These are phyloP conservation scores for Corchorus capsularis DNA, from an alignment of 345 rosid species.

Conservation along the genomic window DNA sequence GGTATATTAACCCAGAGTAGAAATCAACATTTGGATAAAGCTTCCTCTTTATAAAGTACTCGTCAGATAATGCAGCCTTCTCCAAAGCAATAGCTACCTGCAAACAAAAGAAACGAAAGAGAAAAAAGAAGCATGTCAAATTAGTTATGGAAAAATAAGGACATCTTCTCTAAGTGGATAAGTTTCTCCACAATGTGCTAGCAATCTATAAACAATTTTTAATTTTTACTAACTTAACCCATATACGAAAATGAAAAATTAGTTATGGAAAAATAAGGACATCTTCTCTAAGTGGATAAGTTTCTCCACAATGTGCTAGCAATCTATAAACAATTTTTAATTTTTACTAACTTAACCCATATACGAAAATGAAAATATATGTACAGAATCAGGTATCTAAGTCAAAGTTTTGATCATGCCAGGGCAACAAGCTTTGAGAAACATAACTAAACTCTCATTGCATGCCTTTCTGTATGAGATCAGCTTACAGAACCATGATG, in stretches of 20 bases:
- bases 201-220: neutral
- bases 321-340: neutral
- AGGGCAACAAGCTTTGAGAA: slow-evolving; percentile 1
- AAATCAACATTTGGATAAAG: slow-evolving; percentile 98
- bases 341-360: neutral
- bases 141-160: neutral
- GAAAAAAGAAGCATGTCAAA: neutral
- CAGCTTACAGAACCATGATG: slow-evolving; percentile 7
- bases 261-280: neutral
- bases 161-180: neutral
- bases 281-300: neutral
- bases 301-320: neutral
- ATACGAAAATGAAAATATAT: neutral
- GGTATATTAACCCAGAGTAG: slow-evolving; percentile 91
- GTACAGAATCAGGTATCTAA: slow-evolving; percentile 9
- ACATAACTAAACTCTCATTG: slow-evolving; percentile 3
- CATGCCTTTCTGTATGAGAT: neutral
- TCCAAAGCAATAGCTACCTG: slow-evolving; percentile 97
- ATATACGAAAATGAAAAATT: neutral
- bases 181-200: neutral
- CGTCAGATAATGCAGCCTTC: slow-evolving; percentile 95
- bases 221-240: neutral
- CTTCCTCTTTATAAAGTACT: slow-evolving; percentile 86
- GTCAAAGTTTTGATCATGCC: neutral
- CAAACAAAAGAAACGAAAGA: slow-evolving; percentile 9